Conservation (phyloP, 345 rosid genomes). For the Tarenaya hassleriana region DNA sequence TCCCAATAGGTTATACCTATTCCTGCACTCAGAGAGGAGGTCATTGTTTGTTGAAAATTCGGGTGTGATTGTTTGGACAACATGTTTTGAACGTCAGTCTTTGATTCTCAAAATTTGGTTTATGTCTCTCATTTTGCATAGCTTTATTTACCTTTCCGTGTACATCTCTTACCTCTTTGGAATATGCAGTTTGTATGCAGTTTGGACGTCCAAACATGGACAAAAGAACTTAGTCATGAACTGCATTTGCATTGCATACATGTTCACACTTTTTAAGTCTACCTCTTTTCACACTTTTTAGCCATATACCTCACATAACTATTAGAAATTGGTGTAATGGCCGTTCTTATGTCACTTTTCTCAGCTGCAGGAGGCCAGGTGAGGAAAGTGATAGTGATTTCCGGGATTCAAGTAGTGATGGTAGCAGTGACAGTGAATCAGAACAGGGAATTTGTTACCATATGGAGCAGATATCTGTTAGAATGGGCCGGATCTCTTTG, state of each 20-base stretch:
- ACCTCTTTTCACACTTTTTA: neutral
- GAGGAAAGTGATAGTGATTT: slow-evolving; percentile 80
- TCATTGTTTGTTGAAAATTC: neutral
- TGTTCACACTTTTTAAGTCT: neutral
- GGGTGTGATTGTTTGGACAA: no score
- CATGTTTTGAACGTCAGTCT: neutral
- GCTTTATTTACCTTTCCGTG: neutral
- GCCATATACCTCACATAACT: neutral
- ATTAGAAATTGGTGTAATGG: neutral
- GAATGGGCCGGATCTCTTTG: slow-evolving; percentile 42
- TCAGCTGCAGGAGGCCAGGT: slow-evolving; percentile 33
- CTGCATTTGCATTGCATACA: neutral
- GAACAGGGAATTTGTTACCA: slow-evolving; percentile 35
- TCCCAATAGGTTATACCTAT: neutral
- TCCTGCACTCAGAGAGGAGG: neutral
- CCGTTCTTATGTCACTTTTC: slow-evolving; percentile 4
- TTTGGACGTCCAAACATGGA: neutral
- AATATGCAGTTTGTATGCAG: neutral
- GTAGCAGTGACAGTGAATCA: slow-evolving; percentile 62
- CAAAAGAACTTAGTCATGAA: neutral
- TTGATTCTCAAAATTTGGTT: neutral
- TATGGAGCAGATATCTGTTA: slow-evolving; percentile 32
- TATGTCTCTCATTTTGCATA: no score
- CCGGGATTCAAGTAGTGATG: slow-evolving; percentile 66
- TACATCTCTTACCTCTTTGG: no score